These are phyloP conservation scores for Trypanosoma melophagium DNA, from an alignment of 208 protist species.

Conservation along the genomic window DNA sequence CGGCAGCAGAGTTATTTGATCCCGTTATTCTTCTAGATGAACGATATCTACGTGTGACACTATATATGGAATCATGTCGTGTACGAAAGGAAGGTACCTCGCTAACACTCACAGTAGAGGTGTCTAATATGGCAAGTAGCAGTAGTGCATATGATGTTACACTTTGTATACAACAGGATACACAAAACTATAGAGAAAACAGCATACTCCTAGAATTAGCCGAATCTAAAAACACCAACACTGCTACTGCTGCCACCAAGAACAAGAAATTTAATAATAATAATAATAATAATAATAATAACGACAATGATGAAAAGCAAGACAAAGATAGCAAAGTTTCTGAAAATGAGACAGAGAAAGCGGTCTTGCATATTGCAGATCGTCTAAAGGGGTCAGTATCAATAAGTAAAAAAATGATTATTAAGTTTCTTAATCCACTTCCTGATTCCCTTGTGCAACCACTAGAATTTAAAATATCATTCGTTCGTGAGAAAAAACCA, in stretches of 20 bases:
- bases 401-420: constrained; percentile 26
- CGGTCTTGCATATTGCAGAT: constrained; percentile 28
- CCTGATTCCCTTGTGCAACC: constrained; percentile 32
- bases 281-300: neutral
- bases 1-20: constrained; percentile 17
- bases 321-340: neutral
- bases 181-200: constrained; percentile 15
- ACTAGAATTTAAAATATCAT: constrained; percentile 40
- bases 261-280: neutral
- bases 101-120: constrained; percentile 35
- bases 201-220: constrained; percentile 22
- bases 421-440: constrained; percentile 35
- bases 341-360: neutral
- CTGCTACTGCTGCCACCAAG: neutral
- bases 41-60: constrained; percentile 33
- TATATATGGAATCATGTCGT: constrained; percentile 42
- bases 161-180: constrained; percentile 25
- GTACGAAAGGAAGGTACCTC: constrained; percentile 42
- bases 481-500: constrained; percentile 43
- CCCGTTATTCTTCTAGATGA: constrained; percentile 46
- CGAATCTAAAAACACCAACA: constrained; percentile 22
- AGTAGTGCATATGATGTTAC: constrained; percentile 33
- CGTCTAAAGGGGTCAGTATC: constrained; percentile 41
- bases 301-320: neutral
- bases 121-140: constrained; percentile 39